A percentile compares a stretch with the other conserved stretches of the same genome.
These are phyloP conservation scores for Emericellopsis terricola DNA, from an alignment of 495 filamentous ascomycete genomes.

Conservation along the genomic window DNA sequence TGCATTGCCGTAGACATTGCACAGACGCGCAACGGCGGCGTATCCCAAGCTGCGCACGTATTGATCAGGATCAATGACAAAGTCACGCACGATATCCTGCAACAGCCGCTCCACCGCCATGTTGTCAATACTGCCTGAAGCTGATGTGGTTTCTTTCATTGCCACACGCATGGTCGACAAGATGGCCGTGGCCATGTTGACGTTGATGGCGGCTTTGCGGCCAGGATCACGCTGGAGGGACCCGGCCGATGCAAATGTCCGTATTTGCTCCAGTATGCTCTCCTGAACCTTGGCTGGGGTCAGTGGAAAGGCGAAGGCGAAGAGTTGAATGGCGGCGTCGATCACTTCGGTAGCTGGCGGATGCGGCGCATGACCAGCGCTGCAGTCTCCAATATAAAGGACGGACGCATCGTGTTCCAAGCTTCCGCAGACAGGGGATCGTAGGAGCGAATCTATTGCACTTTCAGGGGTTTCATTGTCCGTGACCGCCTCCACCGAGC, in stretches of 20 bases:
- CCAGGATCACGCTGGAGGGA: slow-evolving; percentile 73
- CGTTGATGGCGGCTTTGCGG: slow-evolving; percentile 70
- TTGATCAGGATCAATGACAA: slow-evolving; percentile 66
- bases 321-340: slow-evolving; percentile 80
- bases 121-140: slow-evolving; percentile 55
- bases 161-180: slow-evolving; percentile 68
- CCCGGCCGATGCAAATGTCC: slow-evolving; percentile 64
- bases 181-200: slow-evolving; percentile 76
- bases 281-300: slow-evolving; percentile 86
- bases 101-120: slow-evolving; percentile 69
- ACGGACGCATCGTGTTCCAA: slow-evolving; percentile 80
- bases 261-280: slow-evolving; percentile 82
- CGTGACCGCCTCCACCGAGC: slow-evolving; percentile 38
- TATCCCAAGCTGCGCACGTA: slow-evolving; percentile 73
- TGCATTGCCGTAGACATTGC: slow-evolving; percentile 69
- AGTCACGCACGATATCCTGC: slow-evolving; percentile 65
- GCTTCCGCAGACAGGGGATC: slow-evolving; percentile 63
- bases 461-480: slow-evolving; percentile 34
- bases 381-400: slow-evolving; percentile 44
- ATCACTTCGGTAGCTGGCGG: slow-evolving; percentile 86
- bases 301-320: slow-evolving; percentile 75
- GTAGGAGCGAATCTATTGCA: slow-evolving; percentile 46
- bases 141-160: slow-evolving; percentile 54
- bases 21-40: slow-evolving; percentile 77
- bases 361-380: slow-evolving; percentile 40